Conservation (phyloP, 2,329 filamentous ascomycete species). For the Fulvia fulva region DNA sequence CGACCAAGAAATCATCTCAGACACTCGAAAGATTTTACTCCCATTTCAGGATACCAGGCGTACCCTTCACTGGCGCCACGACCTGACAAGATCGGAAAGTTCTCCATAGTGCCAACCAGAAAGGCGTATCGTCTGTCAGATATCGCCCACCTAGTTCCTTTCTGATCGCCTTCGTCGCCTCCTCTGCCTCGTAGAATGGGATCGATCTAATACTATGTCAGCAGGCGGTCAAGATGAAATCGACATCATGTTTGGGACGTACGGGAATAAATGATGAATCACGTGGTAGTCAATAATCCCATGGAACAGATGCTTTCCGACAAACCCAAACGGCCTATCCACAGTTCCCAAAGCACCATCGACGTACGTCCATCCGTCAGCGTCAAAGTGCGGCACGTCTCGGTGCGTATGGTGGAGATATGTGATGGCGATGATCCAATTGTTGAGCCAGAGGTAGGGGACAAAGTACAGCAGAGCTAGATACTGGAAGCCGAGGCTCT, state of each 20-base stretch:
- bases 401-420: conserved; percentile 69
- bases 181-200: conserved; percentile 55
- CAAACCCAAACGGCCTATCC: conserved; percentile 62
- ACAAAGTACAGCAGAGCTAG: conserved; percentile 42
- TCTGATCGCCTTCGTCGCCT: conserved; percentile 44
- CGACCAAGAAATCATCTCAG: too few species aligned
- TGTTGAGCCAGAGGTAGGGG: conserved; percentile 68
- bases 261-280: conserved; percentile 49
- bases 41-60: conserved; percentile 8
- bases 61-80: conserved; percentile 72
- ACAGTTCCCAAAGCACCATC: conserved; percentile 61
- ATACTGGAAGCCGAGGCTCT: conserved; percentile 4
- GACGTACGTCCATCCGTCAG: conserved; percentile 58
- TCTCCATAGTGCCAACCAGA: conserved; percentile 75
- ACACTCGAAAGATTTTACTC: not conserved
- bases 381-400: conserved; percentile 55
- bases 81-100: conserved; percentile 82
- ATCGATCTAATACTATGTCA: conserved; percentile 34
- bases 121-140: conserved; percentile 39
- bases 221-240: too few species aligned
- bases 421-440: conserved; percentile 71
- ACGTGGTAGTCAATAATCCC: conserved; percentile 63
- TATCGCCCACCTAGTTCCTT: conserved; percentile 56
- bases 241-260: not conserved
- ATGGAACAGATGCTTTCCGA: conserved; percentile 63